Percentiles rank a stretch among this genome's conserved stretches.
These are phyloP conservation scores for Torulaspora globosa DNA, from an alignment of 1,139 yeast genomes.

Conservation along the genomic window DNA sequence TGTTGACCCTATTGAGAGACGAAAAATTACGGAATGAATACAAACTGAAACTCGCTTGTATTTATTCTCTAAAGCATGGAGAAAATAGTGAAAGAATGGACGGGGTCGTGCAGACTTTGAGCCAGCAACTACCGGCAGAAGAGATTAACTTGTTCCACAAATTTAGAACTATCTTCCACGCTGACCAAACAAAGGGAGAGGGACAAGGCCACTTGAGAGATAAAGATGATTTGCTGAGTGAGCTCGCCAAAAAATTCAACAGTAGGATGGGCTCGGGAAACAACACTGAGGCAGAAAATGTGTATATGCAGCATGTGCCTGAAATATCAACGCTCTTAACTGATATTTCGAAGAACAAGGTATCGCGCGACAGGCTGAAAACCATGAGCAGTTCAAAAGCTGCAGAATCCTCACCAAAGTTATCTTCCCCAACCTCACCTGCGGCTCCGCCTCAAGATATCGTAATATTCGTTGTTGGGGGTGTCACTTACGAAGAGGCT, in stretches of 20 bases:
- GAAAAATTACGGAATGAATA: slow-evolving; percentile 39
- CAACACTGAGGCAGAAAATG: slow-evolving; percentile 43
- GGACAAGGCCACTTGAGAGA: slow-evolving; percentile 13
- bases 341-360: slow-evolving; percentile 48
- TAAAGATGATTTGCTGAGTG: slow-evolving; percentile 34
- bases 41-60: slow-evolving; percentile 59
- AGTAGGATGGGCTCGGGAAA: slow-evolving; percentile 22
- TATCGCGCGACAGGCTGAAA: slow-evolving; percentile 49
- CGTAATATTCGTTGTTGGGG: slow-evolving; percentile 80
- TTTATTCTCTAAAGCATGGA: slow-evolving; percentile 70
- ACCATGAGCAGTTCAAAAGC: slow-evolving; percentile 44
- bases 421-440: slow-evolving; percentile 5
- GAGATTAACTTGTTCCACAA: slow-evolving; percentile 32
- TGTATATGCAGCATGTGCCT: slow-evolving; percentile 73
- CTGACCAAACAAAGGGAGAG: slow-evolving; percentile 6
- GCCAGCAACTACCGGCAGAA: slow-evolving; percentile 25
- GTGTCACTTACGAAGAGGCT: slow-evolving; percentile 89
- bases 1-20: slow-evolving; percentile 43
- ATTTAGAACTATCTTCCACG: slow-evolving; percentile 22
- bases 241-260: slow-evolving; percentile 35
- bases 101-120: slow-evolving; percentile 22
- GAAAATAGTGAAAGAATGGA: slow-evolving; percentile 23
- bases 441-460: slow-evolving; percentile 60
- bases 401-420: slow-evolving; percentile 18
- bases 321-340: slow-evolving; percentile 54